Conservation (phyloP, 805 yeast species). For the Tetrapisispora phaffii region DNA sequence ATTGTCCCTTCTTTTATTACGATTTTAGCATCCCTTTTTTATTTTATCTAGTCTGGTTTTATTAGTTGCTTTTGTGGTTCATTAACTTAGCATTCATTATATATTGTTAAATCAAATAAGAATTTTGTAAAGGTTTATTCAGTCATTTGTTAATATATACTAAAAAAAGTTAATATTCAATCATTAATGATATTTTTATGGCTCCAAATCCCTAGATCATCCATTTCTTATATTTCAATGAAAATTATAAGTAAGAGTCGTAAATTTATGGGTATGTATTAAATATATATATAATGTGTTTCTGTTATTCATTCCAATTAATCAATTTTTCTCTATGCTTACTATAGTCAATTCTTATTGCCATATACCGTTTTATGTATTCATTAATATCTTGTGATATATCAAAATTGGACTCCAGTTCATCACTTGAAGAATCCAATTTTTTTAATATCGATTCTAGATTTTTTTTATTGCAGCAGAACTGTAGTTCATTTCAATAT, state of each 20-base stretch:
- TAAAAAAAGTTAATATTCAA: neutral
- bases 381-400: slow-evolving; percentile 26
- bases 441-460: slow-evolving; percentile 27
- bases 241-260: too few relatives aligned
- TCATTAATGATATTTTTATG: neutral
- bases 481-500: slow-evolving; percentile 34
- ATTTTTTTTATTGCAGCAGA: slow-evolving; percentile 26
- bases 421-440: slow-evolving; percentile 20
- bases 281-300: neutral
- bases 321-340: slow-evolving; percentile 37
- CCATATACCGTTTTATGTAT: slow-evolving; percentile 36
- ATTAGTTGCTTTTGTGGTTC: neutral
- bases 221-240: neutral
- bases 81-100: neutral
- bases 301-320: slow-evolving; percentile 30
- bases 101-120: neutral
- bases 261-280: too few relatives aligned
- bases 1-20: neutral
- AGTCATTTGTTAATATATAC: neutral
- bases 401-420: slow-evolving; percentile 6
- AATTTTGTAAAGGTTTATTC: neutral
- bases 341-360: slow-evolving; percentile 36
- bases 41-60: neutral
- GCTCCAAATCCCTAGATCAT: too few relatives aligned
- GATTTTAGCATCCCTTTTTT: slow-evolving; percentile 1